These are phyloP conservation scores for Teunomyces aglyptinius DNA, from an alignment of 805 yeast species.

Conservation along the genomic window DNA sequence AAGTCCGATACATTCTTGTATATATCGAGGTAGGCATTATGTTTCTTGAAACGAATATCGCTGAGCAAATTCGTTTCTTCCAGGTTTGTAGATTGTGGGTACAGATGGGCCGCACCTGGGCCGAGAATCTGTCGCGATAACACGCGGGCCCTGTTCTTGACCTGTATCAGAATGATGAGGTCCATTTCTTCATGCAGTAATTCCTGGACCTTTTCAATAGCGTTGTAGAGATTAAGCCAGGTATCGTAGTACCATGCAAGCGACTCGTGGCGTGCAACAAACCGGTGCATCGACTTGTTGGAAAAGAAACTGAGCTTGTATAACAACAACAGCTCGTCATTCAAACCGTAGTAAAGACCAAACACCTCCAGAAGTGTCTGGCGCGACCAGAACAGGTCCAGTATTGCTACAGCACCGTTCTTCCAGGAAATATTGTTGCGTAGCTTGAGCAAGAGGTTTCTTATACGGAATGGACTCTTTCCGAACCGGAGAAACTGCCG, in stretches of 20 bases:
- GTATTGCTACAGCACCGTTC: neutral
- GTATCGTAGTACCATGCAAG: slow-evolving; percentile 71
- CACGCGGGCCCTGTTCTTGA: slow-evolving; percentile 51
- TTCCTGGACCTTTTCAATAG: slow-evolving; percentile 42
- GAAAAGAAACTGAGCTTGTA: slow-evolving; percentile 52
- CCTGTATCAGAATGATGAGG: slow-evolving; percentile 57
- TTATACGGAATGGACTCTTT: slow-evolving; percentile 58
- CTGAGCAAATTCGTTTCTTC: slow-evolving; percentile 22
- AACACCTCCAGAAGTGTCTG: slow-evolving; percentile 49
- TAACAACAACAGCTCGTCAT: slow-evolving; percentile 61
- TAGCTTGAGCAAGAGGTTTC: slow-evolving; percentile 35
- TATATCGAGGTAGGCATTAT: slow-evolving; percentile 38
- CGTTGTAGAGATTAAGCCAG: slow-evolving; percentile 52
- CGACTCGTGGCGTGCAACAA: slow-evolving; percentile 57
- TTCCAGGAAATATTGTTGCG: slow-evolving; percentile 11
- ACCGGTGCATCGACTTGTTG: slow-evolving; percentile 17
- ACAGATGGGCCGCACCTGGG: slow-evolving; percentile 12
- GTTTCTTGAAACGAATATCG: slow-evolving; percentile 36
- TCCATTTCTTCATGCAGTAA: slow-evolving; percentile 51
- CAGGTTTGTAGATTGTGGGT: slow-evolving; percentile 9
- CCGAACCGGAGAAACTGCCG: slow-evolving; percentile 73
- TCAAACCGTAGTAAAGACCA: slow-evolving; percentile 60
- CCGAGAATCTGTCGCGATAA: slow-evolving; percentile 33
- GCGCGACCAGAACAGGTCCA: slow-evolving; percentile 34
- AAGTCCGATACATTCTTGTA: slow-evolving; percentile 40